Evolutionary conservation across 352 stramenopile species (phyloP), one percentile per base, ranked within the genome.

Genomic region (Phytophthora podocarpi): DNA sequence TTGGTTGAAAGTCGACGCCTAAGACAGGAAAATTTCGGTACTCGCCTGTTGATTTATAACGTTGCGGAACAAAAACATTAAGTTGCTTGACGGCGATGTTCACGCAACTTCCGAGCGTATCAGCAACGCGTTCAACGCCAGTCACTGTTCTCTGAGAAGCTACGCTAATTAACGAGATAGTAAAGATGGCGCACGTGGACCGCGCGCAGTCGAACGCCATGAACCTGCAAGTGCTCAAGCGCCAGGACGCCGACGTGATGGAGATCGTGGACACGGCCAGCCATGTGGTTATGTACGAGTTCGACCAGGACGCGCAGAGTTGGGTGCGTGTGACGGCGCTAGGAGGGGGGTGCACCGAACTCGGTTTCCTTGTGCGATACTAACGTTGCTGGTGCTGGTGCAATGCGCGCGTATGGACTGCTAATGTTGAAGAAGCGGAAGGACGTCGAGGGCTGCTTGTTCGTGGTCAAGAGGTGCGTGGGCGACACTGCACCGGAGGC

Each of bases 201-300:
- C 84, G 83, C 59, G 70, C 82, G 64, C 87, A 95, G 70, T 93
- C 76, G 34, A 85, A 95, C 51, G 87, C 82, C 16, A 89, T 95
- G 82, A 95, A 95, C 67, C 60, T 95, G 56, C 84, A 93, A 64
- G 87, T 93, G 55, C 78, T 95, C 32, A 90, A 90, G 72, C 82
- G 87, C 37, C 84, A 95, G 61, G 87, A 95, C 50, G 66, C 74
- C 36, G 70, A 85, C n/a, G 76, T 95, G 32, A 69, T 78, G 66
- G 85, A 95, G 28, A 93, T 95, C 48, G 79, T 93, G 34, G 87
- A 90, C 76, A 95, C 76, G 26, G 83, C 85, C 49, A 93, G 82
- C 60, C 87, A 95, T 54, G 87, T 93, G 23, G 87, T 93, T 42
- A 86, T 95, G 60, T 95, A 95, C 78, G 87, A 95, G 74, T 95